A percentile compares a stretch with the other conserved stretches of the same genome.
These are phyloP conservation scores for Cyclotella choctawhatcheeana DNA, from an alignment of 108 stramenopile genomes.

Conservation along the genomic window DNA sequence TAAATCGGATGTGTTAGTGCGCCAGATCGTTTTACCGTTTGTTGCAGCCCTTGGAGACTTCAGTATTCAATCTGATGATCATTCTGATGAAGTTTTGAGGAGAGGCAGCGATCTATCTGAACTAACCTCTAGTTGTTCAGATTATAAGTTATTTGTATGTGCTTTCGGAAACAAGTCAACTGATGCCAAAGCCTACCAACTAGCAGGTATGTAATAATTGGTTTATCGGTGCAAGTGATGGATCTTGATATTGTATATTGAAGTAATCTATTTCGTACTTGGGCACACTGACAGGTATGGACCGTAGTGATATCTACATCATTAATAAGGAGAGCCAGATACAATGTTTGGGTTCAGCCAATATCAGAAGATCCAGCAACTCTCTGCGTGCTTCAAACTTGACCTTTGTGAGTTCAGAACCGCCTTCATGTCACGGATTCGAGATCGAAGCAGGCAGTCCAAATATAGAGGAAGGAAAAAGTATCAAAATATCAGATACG, in stretches of 20 bases:
- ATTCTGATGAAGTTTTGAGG: not conserved
- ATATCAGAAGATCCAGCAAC: not conserved
- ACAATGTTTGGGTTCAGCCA: conserved; percentile 48
- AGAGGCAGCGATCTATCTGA: conserved; percentile 5
- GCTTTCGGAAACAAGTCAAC: conserved; percentile 84
- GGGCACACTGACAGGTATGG: no score
- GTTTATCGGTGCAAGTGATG: no score
- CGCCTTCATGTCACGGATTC: not conserved
- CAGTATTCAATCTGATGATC: conserved; percentile 18
- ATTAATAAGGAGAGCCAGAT: conserved; percentile 69
- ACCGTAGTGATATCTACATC: conserved; percentile 71
- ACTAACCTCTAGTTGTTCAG: conserved; percentile 3
- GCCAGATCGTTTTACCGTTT: conserved; percentile 77
- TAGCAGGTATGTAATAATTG: no score
- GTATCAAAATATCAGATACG: no score
- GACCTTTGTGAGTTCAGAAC: not conserved
- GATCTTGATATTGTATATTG: no score
- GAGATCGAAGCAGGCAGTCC: no score
- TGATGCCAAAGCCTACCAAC: conserved; percentile 78
- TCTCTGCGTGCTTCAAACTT: not conserved
- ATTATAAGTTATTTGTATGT: conserved; percentile 65
- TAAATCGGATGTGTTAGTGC: conserved; percentile 70
- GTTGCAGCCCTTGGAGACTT: conserved; percentile 55
- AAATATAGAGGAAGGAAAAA: no score
- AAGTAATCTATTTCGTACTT: no score